Conservation (phyloP, 768 basidiomycete genomes). For the Russula lepida region DNA sequence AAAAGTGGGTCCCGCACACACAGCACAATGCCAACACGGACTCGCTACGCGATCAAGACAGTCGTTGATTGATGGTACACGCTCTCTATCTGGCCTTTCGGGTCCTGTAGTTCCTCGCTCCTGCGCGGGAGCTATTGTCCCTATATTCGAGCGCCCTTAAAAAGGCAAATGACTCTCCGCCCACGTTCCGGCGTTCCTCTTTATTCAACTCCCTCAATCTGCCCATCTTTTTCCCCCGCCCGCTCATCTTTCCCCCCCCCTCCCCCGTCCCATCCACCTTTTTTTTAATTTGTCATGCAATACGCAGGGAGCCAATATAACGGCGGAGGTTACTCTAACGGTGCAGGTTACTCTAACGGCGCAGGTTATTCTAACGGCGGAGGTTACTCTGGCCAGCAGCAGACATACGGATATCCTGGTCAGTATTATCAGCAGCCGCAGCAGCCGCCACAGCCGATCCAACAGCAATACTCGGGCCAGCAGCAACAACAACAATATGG, state of each 20-base stretch:
- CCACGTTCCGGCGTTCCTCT: constrained; percentile 14
- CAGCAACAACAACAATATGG: constrained; percentile 17
- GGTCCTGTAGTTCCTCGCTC: not conserved
- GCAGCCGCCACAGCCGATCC: constrained; percentile 18
- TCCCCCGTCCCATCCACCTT: not conserved
- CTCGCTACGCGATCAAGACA: not conserved
- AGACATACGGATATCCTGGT: constrained; percentile 2
- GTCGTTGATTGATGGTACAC: not conserved
- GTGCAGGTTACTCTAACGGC: too few species aligned
- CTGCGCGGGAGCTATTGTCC: not conserved
- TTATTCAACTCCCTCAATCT: not conserved
- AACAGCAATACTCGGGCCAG: constrained; percentile 19
- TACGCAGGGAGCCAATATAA: constrained; percentile 9
- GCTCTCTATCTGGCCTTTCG: not conserved
- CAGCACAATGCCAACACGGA: not conserved
- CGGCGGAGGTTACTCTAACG: not conserved
- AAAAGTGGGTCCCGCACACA: not conserved
- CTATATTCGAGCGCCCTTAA: not conserved
- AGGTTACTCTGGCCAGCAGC: constrained; percentile 8
- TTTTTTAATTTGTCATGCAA: constrained; percentile 6
- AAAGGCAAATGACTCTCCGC: constrained; percentile 19
- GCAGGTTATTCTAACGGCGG: too few species aligned
- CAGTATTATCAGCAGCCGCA: constrained; percentile 18
- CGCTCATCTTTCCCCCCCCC: not conserved
- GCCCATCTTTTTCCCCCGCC: constrained; percentile 13